Conservation (phyloP, 176 grass and related monocot species). For the Musa itinerans region DNA sequence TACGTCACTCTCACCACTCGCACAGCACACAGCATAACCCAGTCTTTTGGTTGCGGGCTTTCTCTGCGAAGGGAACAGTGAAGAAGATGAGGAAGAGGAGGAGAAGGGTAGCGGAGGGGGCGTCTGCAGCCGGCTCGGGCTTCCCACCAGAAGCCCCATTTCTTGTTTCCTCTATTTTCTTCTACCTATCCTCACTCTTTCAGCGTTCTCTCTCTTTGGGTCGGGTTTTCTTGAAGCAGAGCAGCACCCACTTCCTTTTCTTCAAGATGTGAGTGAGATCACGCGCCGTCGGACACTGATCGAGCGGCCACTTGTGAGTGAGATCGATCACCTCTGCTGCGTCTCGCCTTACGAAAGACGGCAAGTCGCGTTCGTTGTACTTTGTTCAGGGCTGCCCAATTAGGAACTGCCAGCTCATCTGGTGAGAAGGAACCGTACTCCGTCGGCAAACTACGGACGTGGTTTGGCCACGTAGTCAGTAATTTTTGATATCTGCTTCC, state of each 20-base stretch:
- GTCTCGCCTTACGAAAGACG: too few species aligned
- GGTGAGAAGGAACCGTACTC: too few species aligned
- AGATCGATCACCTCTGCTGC: background rate
- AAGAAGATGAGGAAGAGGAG: background rate
- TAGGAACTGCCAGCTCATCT: background rate
- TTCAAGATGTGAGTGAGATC: background rate
- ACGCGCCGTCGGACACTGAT: background rate
- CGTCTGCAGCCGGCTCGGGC: background rate
- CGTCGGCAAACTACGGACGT: too few species aligned
- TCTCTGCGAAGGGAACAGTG: background rate
- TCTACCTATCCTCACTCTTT: background rate
- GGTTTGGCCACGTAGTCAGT: too few species aligned
- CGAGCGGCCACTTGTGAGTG: background rate
- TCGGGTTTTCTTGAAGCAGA: background rate
- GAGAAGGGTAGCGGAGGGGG: background rate
- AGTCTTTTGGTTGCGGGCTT: background rate
- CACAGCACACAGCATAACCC: background rate
- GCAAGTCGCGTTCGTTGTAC: background rate
- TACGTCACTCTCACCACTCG: background rate
- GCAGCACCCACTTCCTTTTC: too few species aligned
- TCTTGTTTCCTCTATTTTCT: background rate
- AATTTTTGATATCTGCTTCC: too few species aligned
- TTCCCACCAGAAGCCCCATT: slow-evolving; percentile 18
- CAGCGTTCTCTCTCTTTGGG: too few species aligned
- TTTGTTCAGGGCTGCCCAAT: background rate